Evolutionary conservation across 2,329 filamentous ascomycete genomes (phyloP), one percentile per base, ranked within the genome.

Genomic region (Blastomyces percursus): DNA sequence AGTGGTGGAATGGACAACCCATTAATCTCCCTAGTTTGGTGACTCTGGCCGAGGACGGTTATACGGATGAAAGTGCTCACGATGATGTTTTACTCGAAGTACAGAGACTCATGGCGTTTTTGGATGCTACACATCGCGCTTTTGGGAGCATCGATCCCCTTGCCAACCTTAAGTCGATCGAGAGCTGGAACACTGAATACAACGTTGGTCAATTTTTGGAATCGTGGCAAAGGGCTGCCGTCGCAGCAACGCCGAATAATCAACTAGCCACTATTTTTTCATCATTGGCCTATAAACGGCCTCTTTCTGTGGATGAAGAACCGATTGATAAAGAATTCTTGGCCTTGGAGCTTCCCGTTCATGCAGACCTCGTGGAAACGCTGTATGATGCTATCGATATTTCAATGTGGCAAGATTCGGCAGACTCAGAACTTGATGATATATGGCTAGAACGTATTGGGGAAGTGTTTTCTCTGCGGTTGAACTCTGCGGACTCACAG

Each of bases 1-100:
- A 84, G 12, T 87, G 85, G 85, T 87, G 85, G 84, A 82, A 80
- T 67, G 85, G 85, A 24, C 78, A 77, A 38, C 70, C 78, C 0
- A 80, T 84, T 32, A 73, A 78, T 38, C 71, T 79, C 16, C 76
- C 81, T 3, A 79, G 78, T 56, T 79, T 82, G 27, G 77, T 84
- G n/a, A 77, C 80, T 59, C 69, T 77, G 19, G 68, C 73, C 35
- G 71, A 75, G 62, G 68, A 71, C 38, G 67, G 69, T 9, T 69
- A 70, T 11, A 69, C 70, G 3, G 71, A 74, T 44, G 70, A 68
- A 24, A 71, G 76, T 46, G 24, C 3, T 9, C 42, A 32, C 16
- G 38, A 78, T 50, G 77, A 81, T 52, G 72, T 85, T 21, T 71
- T 86, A 11, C 74, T 80, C 57, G 85, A 87, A 71, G 75, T 79